Base-by-base conservation (phyloP, 768 basidiomycete genomes). In the Kwoniella shandongensis region DNA sequence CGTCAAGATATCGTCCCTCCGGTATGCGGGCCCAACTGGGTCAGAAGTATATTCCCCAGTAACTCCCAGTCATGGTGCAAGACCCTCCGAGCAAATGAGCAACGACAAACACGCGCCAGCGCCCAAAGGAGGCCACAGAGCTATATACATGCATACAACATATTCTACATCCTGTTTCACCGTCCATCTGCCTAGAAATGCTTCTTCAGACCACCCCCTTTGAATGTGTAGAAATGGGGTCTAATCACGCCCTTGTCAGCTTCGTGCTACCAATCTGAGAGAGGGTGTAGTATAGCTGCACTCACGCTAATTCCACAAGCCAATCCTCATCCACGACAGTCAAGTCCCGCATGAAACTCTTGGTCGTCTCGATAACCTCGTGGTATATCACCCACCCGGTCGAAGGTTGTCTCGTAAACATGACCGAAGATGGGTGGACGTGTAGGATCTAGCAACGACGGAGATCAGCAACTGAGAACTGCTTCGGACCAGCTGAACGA, bases 281-380 rank as follows among this genome's bases (percentile, higher is more conserved):
- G 18, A 27, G 11, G 32, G 15, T 26, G 23, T 27, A 7, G n/a
- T n/a, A n/a, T n/a, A 30, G 35, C 25, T 35, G 11, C 8, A 69
- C 74, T 63, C 54, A 77, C 68, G 79, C 79, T 22, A 78, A 51
- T 56, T 80, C 78, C 3, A 76, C 74, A 36, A 79, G 86, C 94
- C 94, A 98, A 67, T 98, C 93, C 38, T 91, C 86, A 68, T 97
- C 92, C 41, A 97, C 89, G 67, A 93, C 91, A 1, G 94, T 96
- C 30, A 97, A 75, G 62, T 97, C 86, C 22, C 88, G 84, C 70
- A 99, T 96, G 73, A 96, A 93, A 39, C 85, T 86, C 72, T 92
- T 96, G 64, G 91, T 93, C 0, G 96, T 97, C 76, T 98, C 94
- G 68, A 97, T 87, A 79, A 96, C 86, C 74, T 97, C 92, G 67